Evolutionary conservation across 176 grass and related monocot genomes (phyloP).

Genomic region (Alloteropsis semialata): DNA sequence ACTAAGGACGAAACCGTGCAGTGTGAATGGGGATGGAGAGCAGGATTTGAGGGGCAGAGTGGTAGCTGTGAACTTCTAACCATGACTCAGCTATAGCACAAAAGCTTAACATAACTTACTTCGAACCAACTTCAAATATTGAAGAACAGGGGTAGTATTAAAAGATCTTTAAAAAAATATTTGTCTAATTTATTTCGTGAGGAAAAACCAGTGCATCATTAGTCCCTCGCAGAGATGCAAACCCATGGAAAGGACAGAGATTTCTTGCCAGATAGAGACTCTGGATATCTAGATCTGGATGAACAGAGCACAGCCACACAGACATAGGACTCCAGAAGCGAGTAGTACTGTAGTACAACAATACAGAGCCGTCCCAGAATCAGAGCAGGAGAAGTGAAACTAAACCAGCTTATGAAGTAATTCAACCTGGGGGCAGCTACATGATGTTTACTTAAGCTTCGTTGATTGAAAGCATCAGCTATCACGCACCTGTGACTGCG

Average conservation of each 20-base stretch:
- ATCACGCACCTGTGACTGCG: no score
- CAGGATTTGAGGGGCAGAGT: background rate
- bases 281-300: background rate
- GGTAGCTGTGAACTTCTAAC: background rate
- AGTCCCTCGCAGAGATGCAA: background rate
- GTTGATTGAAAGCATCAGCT: no score
- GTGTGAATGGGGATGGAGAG: background rate
- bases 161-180: background rate
- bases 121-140: no score
- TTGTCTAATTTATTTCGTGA: background rate
- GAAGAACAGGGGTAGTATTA: background rate
- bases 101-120: background rate
- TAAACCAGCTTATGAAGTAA: background rate
- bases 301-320: background rate
- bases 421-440: background rate
- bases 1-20: background rate
- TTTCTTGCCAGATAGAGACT: background rate
- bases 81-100: background rate
- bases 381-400: background rate
- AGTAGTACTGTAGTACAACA: no score
- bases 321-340: background rate
- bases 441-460: background rate
- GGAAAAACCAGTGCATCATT: background rate
- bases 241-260: background rate
- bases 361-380: background rate